Conservation (phyloP, 176 grass and related monocot species). For the Echinochloa phyllopogon region DNA sequence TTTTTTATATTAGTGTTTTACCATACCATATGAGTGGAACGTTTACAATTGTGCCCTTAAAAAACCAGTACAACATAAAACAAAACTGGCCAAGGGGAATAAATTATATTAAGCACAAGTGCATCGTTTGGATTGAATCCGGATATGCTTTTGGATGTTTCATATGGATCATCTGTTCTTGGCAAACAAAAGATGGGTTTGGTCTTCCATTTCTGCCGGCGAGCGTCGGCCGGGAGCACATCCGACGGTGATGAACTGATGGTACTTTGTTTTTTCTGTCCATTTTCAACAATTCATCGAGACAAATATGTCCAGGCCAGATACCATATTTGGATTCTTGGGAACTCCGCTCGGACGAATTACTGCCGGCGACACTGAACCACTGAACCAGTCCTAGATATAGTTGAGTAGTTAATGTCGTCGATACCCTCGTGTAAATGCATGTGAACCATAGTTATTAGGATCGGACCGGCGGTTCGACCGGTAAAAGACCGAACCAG, state of each 20-base stretch:
- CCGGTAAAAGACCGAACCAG: too few relatives aligned
- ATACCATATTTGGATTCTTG: neutral
- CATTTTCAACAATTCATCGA: neutral
- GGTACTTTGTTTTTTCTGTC: neutral
- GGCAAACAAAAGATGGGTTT: neutral
- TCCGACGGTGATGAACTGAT: neutral
- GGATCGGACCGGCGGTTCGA: too few relatives aligned
- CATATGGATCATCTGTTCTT: neutral
- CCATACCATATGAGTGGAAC: too few relatives aligned
- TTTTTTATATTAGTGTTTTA: too few relatives aligned
- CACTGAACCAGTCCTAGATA: neutral
- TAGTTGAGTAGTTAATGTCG: too few relatives aligned
- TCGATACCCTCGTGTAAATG: neutral
- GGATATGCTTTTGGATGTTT: neutral
- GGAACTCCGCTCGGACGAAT: neutral
- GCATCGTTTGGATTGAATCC: neutral
- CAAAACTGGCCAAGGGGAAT: too few relatives aligned
- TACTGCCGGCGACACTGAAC: neutral
- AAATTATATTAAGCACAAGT: neutral
- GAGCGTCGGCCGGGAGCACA: neutral
- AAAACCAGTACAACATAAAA: too few relatives aligned
- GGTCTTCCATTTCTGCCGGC: neutral
- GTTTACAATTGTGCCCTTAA: too few relatives aligned
- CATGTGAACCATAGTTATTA: too few relatives aligned
- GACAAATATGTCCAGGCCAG: neutral